Conservation (phyloP, 495 filamentous ascomycete genomes). For the Echria macrotheca region DNA sequence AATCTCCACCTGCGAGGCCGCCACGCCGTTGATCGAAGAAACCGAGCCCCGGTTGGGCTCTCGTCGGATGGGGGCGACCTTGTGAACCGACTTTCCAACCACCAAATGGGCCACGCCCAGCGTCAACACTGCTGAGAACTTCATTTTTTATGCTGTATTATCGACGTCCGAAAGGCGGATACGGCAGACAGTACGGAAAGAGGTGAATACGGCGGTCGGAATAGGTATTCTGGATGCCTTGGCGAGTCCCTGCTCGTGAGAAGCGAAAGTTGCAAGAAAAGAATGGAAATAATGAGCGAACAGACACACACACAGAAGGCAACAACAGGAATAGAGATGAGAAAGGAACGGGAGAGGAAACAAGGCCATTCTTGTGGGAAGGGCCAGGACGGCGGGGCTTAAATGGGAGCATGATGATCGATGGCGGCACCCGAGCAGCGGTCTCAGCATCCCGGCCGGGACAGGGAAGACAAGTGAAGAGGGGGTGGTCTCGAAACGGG, state of each 20-base stretch:
- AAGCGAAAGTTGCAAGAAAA: conserved; percentile 29
- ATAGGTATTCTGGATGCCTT: conserved; percentile 16
- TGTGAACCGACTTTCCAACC: conserved; percentile 44
- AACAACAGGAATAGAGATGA: conserved; percentile 18
- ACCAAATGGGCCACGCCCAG: conserved; percentile 46
- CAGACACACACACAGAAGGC: conserved; percentile 20
- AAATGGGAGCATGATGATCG: conserved; percentile 49
- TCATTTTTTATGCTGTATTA: conserved; percentile 34
- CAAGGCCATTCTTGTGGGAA: conserved; percentile 22
- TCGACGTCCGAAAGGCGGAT: neutral
- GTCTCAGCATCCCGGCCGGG: conserved; percentile 6
- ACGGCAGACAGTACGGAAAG: neutral
- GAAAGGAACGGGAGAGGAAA: conserved; percentile 20
- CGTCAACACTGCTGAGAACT: conserved; percentile 44
- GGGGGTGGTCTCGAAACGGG: conserved; percentile 42
- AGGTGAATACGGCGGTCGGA: conserved; percentile 5
- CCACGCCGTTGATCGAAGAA: conserved; percentile 13
- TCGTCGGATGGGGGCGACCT: conserved; percentile 34
- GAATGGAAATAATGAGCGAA: conserved; percentile 33
- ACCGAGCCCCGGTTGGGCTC: conserved; percentile 13
- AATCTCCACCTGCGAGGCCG: conserved; percentile 16
- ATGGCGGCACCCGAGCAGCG: conserved; percentile 17
- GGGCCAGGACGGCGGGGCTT: conserved; percentile 29
- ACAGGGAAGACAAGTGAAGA: conserved; percentile 7
- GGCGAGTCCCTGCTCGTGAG: conserved; percentile 54